A percentile compares a stretch with the other conserved stretches of the same genome.
These are phyloP conservation scores for Plasmodium yoelii DNA, from an alignment of 169 alveolate species.

Conservation along the genomic window DNA sequence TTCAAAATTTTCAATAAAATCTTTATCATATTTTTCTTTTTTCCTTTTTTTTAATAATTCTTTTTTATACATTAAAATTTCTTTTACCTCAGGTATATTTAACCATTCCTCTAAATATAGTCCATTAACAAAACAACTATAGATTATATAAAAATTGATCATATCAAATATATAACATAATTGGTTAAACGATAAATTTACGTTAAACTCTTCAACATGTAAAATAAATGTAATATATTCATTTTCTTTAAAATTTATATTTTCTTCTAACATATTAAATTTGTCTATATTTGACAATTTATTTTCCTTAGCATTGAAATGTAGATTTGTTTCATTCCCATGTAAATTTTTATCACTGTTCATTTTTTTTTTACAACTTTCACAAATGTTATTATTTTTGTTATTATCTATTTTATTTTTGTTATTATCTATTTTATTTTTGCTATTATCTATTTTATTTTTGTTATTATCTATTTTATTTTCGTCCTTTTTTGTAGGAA, in stretches of 20 bases:
- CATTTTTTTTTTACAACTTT: not conserved
- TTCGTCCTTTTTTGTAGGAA: not conserved
- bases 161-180: constrained; percentile 23
- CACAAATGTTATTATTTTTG: not conserved
- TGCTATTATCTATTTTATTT: too few species aligned
- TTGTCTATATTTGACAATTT: constrained; percentile 9
- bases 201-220: constrained; percentile 16
- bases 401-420: not conserved
- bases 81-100: constrained; percentile 47
- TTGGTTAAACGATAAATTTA: constrained; percentile 34
- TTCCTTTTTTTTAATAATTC: constrained; percentile 52
- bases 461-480: not conserved
- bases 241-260: constrained; percentile 53
- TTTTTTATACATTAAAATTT: constrained; percentile 34
- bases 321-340: not conserved
- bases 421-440: not conserved
- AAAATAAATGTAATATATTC: constrained; percentile 54
- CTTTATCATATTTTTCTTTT: constrained; percentile 63
- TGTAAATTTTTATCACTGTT: constrained; percentile 2
- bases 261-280: constrained; percentile 41
- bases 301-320: not conserved
- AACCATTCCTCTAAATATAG: constrained; percentile 38
- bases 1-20: constrained; percentile 59
- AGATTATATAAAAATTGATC: constrained; percentile 20
- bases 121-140: constrained; percentile 53